Base-by-base conservation (phyloP, 345 rosid genomes). In the Cochlearia excelsa region DNA sequence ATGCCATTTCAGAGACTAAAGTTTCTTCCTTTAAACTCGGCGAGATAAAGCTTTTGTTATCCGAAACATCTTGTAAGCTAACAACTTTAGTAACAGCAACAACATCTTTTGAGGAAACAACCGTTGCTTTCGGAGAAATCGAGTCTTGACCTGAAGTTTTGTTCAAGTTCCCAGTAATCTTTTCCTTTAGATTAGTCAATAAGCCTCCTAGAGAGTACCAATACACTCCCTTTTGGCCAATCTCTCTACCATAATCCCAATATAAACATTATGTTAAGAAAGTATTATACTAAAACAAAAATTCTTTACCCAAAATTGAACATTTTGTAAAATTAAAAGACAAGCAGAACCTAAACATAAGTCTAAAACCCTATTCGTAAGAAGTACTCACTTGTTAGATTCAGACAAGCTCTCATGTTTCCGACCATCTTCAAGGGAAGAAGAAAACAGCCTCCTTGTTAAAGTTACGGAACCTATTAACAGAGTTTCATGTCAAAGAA, bases 141-240 rank as follows among this genome's bases (percentile, higher is more conserved):
- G 73, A 44, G 51, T 40, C 69, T 58, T 69, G 64, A 29, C 40
- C 10, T n/a, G 48, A 11, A 54, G 10, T 26, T 52, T 68, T 34
- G 48, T 55, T 31, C 35, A 53, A 26, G 61, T 45, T 65, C 48
- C 70, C 56, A 27, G 57, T 7, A 39, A 78, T 44, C 69, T 35
- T 65, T 27, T 68, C 45, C 69, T 68, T 68, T 1, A 71, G 10
- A 54, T 55, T 65, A 38, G 61, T 47, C n/a, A 71, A 29, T 10
- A 78, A 54, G 2, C 65, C 72, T 40, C 69, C 66, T 2, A 74
- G 23, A 55, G 57, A 42, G 39, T 37, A 55, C 75, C 79, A 61
- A 48, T 29, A 50, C 61, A 38, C 29, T 59, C 51, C 41, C 47
- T 49, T 57, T 42, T 57, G 16, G 35, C 28, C 57, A 43, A 33